Conservation (phyloP, 148 eudicot genomes). For the Vaccinium vitisidaea region DNA sequence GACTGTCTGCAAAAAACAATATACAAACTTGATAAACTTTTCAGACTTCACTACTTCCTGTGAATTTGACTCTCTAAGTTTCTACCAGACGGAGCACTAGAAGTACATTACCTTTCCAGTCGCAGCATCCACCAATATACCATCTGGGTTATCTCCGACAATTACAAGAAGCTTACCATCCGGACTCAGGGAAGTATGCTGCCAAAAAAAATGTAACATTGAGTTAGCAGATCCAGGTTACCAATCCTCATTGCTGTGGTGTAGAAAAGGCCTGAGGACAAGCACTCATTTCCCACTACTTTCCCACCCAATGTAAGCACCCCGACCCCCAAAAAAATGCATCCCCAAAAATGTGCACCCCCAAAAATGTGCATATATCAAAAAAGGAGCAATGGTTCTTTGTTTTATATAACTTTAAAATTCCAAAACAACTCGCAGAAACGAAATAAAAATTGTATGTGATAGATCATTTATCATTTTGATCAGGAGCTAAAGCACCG, state of each 20-base stretch:
- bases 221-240: not conserved
- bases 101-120: conserved; percentile 56
- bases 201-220: conserved; percentile 10
- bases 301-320: conserved; percentile 9
- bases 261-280: not conserved
- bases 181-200: conserved; percentile 84
- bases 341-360: not conserved
- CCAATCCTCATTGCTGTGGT: not conserved
- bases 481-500: conserved; percentile 29
- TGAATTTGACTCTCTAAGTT: not conserved
- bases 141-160: conserved; percentile 72
- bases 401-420: not conserved
- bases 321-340: not conserved
- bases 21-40: not conserved
- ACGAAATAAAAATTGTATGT: not conserved
- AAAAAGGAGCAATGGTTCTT: not conserved
- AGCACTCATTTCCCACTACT: not conserved
- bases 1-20: conserved; percentile 42
- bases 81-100: not conserved
- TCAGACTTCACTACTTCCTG: not conserved
- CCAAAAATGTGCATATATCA: not conserved
- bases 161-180: conserved; percentile 58
- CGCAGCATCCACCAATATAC: conserved; percentile 59
- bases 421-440: not conserved
- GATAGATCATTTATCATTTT: conserved; percentile 48